phyloP scores from a whole-genome alignment of 768 basidiomycete species.

The Arthromyces matolae region DNA sequence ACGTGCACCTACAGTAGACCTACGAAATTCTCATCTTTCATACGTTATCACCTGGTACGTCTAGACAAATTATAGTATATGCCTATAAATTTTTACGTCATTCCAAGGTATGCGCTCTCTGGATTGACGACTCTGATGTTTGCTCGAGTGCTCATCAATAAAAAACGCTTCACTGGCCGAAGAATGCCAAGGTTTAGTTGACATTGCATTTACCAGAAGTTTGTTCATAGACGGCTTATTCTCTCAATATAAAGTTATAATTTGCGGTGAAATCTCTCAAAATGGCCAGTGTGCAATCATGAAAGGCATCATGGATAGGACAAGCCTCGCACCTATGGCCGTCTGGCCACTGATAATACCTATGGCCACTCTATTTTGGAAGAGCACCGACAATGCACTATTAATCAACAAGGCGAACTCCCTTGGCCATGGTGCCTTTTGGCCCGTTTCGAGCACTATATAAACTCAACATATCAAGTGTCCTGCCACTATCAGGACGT shows the following conservation, averaged over 20 bases:
- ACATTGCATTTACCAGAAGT: not conserved
- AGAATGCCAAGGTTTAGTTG: conserved; percentile 54
- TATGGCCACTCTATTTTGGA: too few relatives aligned
- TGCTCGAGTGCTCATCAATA: conserved; percentile 56
- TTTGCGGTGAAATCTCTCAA: conserved; percentile 4
- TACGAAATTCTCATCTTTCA: conserved; percentile 91
- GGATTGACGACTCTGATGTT: conserved; percentile 85
- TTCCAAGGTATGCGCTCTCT: conserved; percentile 81
- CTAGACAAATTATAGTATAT: not conserved
- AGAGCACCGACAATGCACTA: too few relatives aligned
- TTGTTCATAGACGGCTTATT: not conserved
- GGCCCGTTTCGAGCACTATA: too few relatives aligned
- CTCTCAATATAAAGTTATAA: not conserved
- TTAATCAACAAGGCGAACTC: too few relatives aligned
- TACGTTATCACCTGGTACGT: conserved; percentile 92
- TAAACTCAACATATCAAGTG: too few relatives aligned
- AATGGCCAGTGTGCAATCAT: too few relatives aligned
- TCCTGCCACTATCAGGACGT: too few relatives aligned
- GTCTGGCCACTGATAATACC: too few relatives aligned
- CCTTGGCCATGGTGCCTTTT: too few relatives aligned
- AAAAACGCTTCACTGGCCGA: conserved; percentile 44
- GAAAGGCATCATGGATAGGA: too few relatives aligned
- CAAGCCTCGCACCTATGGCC: too few relatives aligned
- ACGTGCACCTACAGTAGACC: conserved; percentile 73
- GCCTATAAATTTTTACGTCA: not conserved